Base-by-base conservation (phyloP, 176 grass and related monocot species). In the Triticum timopheevii region DNA sequence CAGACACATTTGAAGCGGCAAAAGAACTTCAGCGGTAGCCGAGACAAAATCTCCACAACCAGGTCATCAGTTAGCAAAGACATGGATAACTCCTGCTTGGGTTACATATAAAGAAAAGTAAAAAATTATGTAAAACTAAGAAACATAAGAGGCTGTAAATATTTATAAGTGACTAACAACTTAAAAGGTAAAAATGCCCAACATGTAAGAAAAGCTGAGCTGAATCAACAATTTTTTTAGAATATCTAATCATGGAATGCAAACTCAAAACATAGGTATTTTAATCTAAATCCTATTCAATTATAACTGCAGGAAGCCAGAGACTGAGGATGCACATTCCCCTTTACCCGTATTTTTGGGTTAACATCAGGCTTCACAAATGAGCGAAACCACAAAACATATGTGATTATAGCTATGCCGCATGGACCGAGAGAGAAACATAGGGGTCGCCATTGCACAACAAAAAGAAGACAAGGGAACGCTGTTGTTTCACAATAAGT, bases 11-110 rank as follows among this genome's bases (percentile, higher is more conserved):
- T 83, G 83, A 56, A 83, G 6, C 79, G 81, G 65, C 71, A 54
- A 20, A 89, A 76, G 49, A 83, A 79, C 78, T 88, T 88, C 6
- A 54, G 61, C 1, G 83, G 78, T 27, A 92, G 81, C n/a, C 71
- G 13, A 27, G 83, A 44, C 31, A 92, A 23, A 36, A 92, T 83
- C 54, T 91, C 86, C 40, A 70, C 65, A 7, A 80, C 44, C 28
- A 91, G 23, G 23, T 87, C 84, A 39, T 77, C 50, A 44, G 77
- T 76, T 67, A 87, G 42, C 5, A 34, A 30, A 66, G n/a, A 58
- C 17, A 39, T 69, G 54, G 31, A 23, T n/a, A n/a, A 31, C 56
- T 62, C 45, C 39, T 40, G 24, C 40, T 25, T 5, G 56, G 61
- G 30, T n/a, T 44, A 11, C 10, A 44, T 56, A 16, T 2, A 68